Percentiles rank a stretch among this genome's conserved stretches.
phyloP scores from a whole-genome alignment of 23 red algal genomes.

The Gracilaria caudata region DNA sequence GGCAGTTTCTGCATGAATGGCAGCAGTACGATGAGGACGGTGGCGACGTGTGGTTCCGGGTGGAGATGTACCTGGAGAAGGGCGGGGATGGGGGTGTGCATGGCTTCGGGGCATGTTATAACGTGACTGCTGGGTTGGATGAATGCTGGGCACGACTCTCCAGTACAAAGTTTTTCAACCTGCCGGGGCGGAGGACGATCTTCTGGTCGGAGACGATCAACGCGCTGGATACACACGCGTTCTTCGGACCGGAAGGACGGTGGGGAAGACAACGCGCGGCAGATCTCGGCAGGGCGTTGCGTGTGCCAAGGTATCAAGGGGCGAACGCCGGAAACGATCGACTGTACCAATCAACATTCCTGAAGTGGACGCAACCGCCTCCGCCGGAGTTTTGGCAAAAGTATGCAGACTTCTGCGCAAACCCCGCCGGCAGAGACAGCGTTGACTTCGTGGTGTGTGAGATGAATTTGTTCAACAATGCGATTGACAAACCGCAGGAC shows the following conservation, averaged over 20 bases:
- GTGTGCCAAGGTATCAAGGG: background rate
- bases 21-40: slow-evolving; percentile 55
- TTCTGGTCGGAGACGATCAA: slow-evolving; percentile 18
- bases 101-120: slow-evolving; percentile 58
- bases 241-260: slow-evolving; percentile 60
- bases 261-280: slow-evolving; percentile 37
- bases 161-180: slow-evolving; percentile 40
- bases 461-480: slow-evolving; percentile 72
- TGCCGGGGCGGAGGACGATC: slow-evolving; percentile 16
- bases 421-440: slow-evolving; percentile 24
- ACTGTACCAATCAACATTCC: slow-evolving; percentile 55
- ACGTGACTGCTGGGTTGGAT: slow-evolving; percentile 16
- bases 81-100: slow-evolving; percentile 20
- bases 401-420: slow-evolving; percentile 43
- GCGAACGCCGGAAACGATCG: slow-evolving; percentile 40
- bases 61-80: slow-evolving; percentile 54
- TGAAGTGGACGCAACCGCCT: slow-evolving; percentile 17
- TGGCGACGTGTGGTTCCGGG: slow-evolving; percentile 62
- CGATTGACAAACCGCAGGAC: slow-evolving; percentile 43
- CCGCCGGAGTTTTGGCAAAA: slow-evolving; percentile 49
- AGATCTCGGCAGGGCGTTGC: slow-evolving; percentile 32
- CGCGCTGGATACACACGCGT: slow-evolving; percentile 61
- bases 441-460: slow-evolving; percentile 56
- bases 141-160: slow-evolving; percentile 40
- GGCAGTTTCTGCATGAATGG: slow-evolving; percentile 46